Percentiles rank a stretch among this genome's conserved stretches.
Evolutionary conservation across 2,329 filamentous ascomycete genomes (phyloP).

Genomic region (Aspergillus calidoustus): DNA sequence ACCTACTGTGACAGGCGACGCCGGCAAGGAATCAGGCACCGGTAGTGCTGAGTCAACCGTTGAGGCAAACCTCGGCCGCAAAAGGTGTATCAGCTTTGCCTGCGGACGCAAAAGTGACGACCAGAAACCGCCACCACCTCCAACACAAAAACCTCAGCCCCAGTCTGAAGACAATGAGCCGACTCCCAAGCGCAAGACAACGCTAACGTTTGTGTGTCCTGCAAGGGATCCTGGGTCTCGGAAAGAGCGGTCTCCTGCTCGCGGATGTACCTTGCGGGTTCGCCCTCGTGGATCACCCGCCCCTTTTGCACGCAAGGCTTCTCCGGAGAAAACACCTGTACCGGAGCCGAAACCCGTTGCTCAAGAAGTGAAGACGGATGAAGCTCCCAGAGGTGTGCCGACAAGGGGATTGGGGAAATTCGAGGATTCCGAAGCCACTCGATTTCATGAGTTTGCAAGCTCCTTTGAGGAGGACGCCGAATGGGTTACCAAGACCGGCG

Average conservation of each 20-base stretch:
- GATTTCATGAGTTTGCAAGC: conserved; percentile 90
- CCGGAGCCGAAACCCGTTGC: conserved; percentile 1
- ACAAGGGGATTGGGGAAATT: conserved; percentile 45
- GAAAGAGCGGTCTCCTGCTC: conserved; percentile 34
- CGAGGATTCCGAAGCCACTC: conserved; percentile 48
- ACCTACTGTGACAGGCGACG: conserved; percentile 20
- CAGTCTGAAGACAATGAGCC: conserved; percentile 25
- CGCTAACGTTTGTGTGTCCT: conserved; percentile 54
- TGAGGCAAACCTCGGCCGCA: conserved; percentile 71
- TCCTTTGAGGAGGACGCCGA: conserved; percentile 82
- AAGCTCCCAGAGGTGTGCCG: conserved; percentile 34
- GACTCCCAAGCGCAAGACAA: conserved; percentile 46
- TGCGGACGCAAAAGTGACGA: conserved; percentile 69
- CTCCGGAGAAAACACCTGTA: conserved; percentile 23
- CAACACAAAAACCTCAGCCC: conserved; percentile 29
- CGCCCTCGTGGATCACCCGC: conserved; percentile 48
- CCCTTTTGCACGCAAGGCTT: conserved; percentile 38
- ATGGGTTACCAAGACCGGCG: conserved; percentile 78
- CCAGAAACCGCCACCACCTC: conserved; percentile 37
- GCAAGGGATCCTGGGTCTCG: conserved; percentile 36
- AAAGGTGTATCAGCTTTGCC: conserved; percentile 90
- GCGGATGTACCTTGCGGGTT: conserved; percentile 28
- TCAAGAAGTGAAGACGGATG: conserved; percentile 22
- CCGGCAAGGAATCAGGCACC: conserved; percentile 32
- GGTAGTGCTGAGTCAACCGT: conserved; percentile 59